Conservation (phyloP, 1,284 basidiomycete species). For the Vanrija humicola region DNA sequence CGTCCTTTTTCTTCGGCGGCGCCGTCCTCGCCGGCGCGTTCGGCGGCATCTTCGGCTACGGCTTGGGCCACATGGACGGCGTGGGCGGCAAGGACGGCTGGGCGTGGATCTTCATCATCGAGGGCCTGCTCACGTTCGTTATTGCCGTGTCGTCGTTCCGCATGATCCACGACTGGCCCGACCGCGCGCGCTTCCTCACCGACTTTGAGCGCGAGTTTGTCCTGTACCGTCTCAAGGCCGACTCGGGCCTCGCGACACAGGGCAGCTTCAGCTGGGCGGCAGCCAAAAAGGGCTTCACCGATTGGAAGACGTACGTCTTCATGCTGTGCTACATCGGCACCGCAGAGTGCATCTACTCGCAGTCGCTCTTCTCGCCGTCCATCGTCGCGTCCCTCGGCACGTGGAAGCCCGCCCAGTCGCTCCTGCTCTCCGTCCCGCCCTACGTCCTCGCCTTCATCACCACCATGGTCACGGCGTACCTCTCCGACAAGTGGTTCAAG, state of each 20-base stretch:
- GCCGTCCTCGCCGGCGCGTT: slow-evolving; percentile 51
- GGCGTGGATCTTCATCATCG: slow-evolving; percentile 53
- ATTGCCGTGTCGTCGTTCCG: slow-evolving; percentile 42
- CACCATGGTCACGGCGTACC: slow-evolving; percentile 48
- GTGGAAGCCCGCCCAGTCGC: slow-evolving; percentile 45
- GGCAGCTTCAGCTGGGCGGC: slow-evolving; percentile 41
- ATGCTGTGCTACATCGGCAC: slow-evolving; percentile 48
- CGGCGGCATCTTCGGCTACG: slow-evolving; percentile 48
- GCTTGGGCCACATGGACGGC: slow-evolving; percentile 27
- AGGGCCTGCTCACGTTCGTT: slow-evolving; percentile 49
- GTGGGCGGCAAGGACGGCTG: slow-evolving; percentile 50
- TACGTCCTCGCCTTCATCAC: slow-evolving; percentile 53
- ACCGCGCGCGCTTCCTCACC: slow-evolving; percentile 48
- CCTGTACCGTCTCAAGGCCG: slow-evolving; percentile 43
- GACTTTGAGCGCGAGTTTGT: slow-evolving; percentile 46
- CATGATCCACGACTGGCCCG: slow-evolving; percentile 51
- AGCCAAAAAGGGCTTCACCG: slow-evolving; percentile 34
- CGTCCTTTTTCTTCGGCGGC: slow-evolving; percentile 51
- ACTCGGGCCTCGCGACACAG: slow-evolving; percentile 43
- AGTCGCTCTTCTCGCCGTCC: slow-evolving; percentile 49
- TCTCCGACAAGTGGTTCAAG: slow-evolving; percentile 45
- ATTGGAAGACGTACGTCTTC: slow-evolving; percentile 46
- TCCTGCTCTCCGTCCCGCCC: slow-evolving; percentile 49
- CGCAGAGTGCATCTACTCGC: slow-evolving; percentile 48
- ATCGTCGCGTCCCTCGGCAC: slow-evolving; percentile 49